These are phyloP conservation scores for Entomortierella parvispora DNA, from an alignment of 192 early-diverging fungal species.

Conservation along the genomic window DNA sequence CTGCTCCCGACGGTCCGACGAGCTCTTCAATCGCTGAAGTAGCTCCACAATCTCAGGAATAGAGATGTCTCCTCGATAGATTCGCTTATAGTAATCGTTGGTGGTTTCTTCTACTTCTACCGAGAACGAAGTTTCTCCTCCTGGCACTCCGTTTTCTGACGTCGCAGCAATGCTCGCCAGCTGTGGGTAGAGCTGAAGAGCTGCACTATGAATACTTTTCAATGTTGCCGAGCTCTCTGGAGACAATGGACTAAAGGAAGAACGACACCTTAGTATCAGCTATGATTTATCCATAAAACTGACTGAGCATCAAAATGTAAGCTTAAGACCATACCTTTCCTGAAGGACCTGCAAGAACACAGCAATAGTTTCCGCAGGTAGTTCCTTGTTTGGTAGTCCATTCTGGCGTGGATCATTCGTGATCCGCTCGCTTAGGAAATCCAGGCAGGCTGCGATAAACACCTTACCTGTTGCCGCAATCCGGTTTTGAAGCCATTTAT, in stretches of 20 bases:
- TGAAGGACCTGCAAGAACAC: constrained; percentile 75
- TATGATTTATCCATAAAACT: background rate
- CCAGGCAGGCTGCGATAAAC: constrained; percentile 78
- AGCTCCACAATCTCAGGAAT: constrained; percentile 88
- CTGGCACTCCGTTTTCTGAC: constrained; percentile 55
- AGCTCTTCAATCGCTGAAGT: constrained; percentile 83
- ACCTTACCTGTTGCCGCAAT: constrained; percentile 68
- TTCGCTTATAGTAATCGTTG: constrained; percentile 77
- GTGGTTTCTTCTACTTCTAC: constrained; percentile 81
- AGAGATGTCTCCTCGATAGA: constrained; percentile 82
- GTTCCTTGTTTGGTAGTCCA: constrained; percentile 42
- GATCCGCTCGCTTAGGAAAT: constrained; percentile 78
- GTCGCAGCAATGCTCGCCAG: constrained; percentile 54
- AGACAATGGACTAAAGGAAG: constrained; percentile 58
- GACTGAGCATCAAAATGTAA: background rate
- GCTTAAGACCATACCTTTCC: constrained; percentile 50
- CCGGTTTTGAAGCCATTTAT: constrained; percentile 86
- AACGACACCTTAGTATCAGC: background rate
- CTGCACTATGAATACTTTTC: constrained; percentile 65
- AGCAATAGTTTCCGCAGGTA: constrained; percentile 73
- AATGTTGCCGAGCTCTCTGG: constrained; percentile 68
- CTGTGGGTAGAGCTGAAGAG: constrained; percentile 62
- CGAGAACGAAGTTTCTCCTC: constrained; percentile 64
- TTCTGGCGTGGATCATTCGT: constrained; percentile 57
- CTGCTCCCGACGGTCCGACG: constrained; percentile 76